These are phyloP conservation scores for Botrytis fabae DNA, from an alignment of 2,329 filamentous ascomycete genomes.

Conservation along the genomic window DNA sequence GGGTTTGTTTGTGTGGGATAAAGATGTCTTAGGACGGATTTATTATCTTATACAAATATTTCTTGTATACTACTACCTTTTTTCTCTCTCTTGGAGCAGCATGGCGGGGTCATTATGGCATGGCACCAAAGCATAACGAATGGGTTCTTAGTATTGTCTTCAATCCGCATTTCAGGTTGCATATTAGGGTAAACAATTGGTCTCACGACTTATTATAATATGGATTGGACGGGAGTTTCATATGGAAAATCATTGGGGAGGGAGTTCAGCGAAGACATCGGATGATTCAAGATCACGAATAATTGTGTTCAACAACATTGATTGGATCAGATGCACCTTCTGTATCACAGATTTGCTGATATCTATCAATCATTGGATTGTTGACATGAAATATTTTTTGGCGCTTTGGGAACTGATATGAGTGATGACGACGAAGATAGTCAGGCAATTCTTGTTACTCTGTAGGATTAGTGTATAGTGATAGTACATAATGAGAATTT, in stretches of 20 bases:
- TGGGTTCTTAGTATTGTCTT: background rate
- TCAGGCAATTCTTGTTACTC: background rate
- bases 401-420: background rate
- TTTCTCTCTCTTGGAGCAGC: background rate
- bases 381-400: background rate
- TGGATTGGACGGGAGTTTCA: background rate
- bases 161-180: background rate
- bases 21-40: background rate
- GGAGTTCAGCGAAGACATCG: background rate
- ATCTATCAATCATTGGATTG: background rate
- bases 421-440: background rate
- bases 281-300: background rate
- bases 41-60: background rate
- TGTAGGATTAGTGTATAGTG: background rate
- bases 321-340: background rate
- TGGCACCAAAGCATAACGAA: background rate
- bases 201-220: background rate
- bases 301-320: background rate
- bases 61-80: background rate
- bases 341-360: background rate
- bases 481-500: background rate
- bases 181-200: constrained; percentile 6
- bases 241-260: background rate
- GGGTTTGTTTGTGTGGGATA: background rate
- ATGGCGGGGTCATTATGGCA: background rate